These are phyloP conservation scores for Sporothrix pallida DNA, from an alignment of 2,329 filamentous ascomycete genomes.

Conservation along the genomic window DNA sequence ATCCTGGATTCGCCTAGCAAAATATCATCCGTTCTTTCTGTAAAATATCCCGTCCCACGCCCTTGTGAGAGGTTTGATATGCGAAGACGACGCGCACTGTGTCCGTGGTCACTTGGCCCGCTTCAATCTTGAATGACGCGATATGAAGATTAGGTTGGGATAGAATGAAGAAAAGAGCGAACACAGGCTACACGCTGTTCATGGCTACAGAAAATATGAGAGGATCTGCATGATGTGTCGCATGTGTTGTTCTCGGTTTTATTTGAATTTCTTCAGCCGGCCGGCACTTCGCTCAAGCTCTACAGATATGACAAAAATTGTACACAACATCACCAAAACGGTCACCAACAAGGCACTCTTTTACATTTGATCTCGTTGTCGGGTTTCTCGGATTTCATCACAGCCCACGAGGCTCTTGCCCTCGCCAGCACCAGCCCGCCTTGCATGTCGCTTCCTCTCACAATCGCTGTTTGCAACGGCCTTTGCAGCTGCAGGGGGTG, in stretches of 20 bases:
- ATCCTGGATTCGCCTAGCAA: background rate
- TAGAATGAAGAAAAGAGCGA: no score
- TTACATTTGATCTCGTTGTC: background rate
- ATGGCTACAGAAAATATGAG: background rate
- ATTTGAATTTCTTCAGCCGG: background rate
- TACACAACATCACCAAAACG: background rate
- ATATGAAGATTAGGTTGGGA: background rate
- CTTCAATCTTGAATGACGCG: background rate
- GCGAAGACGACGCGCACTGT: background rate
- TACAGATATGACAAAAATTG: background rate
- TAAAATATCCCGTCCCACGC: background rate
- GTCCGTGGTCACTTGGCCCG: background rate
- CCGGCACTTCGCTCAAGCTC: background rate
- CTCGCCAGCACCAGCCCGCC: background rate
- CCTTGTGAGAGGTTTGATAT: background rate
- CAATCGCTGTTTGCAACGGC: background rate
- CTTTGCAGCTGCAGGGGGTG: slow-evolving; percentile 7
- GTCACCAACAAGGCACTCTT: background rate
- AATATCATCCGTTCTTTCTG: no score
- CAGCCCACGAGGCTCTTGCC: background rate
- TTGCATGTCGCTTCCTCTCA: slow-evolving; percentile 15
- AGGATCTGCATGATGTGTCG: background rate
- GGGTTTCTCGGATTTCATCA: background rate
- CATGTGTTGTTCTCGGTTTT: background rate
- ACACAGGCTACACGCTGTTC: no score